These are phyloP conservation scores for Inonotus obliquus DNA, from an alignment of 1,284 basidiomycete species.

Conservation along the genomic window DNA sequence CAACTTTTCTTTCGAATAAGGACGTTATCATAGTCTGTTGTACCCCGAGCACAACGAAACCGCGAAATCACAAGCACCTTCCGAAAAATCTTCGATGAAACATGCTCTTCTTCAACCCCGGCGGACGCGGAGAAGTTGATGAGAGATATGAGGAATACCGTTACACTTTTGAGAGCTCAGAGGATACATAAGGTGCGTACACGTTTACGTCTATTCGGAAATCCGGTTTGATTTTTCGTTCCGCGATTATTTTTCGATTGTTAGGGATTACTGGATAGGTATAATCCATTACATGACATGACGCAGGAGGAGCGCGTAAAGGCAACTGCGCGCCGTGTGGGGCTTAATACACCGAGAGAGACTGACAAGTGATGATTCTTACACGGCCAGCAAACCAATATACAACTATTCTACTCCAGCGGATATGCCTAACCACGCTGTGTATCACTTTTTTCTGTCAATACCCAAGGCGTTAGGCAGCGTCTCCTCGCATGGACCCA, in stretches of 20 bases:
- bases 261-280: slow-evolving; percentile 72
- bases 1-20: slow-evolving; percentile 8
- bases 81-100: slow-evolving; percentile 52
- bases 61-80: slow-evolving; percentile 45
- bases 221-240: slow-evolving; percentile 24
- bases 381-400: background rate
- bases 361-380: slow-evolving; percentile 9
- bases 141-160: slow-evolving; percentile 57
- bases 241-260: background rate
- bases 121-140: slow-evolving; percentile 28
- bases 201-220: background rate
- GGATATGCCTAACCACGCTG: too few relatives aligned
- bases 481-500: slow-evolving; percentile 34
- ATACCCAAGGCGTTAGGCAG: slow-evolving; percentile 21
- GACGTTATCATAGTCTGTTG: slow-evolving; percentile 36
- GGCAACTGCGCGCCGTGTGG: slow-evolving; percentile 83
- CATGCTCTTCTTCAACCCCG: slow-evolving; percentile 19
- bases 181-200: slow-evolving; percentile 47
- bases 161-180: slow-evolving; percentile 72
- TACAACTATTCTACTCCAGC: background rate
- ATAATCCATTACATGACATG: slow-evolving; percentile 81
- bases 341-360: slow-evolving; percentile 62
- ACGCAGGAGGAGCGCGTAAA: slow-evolving; percentile 74
- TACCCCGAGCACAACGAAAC: slow-evolving; percentile 41
- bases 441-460: background rate